phyloP scores from a whole-genome alignment of 1,284 basidiomycete genomes.

The Cutaneotrichosporon arboriforme region DNA sequence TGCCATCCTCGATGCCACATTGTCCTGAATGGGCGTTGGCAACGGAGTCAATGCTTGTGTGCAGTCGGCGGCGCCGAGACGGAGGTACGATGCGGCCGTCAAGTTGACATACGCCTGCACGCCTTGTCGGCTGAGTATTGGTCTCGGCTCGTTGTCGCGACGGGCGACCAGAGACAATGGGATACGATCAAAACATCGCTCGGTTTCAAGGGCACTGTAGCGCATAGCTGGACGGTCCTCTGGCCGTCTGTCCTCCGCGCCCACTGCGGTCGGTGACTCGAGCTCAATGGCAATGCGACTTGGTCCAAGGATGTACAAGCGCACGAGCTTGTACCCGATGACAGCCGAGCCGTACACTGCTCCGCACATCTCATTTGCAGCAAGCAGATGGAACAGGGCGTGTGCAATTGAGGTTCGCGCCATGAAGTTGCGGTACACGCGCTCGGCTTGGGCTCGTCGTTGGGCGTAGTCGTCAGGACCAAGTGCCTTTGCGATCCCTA shows the following conservation, averaged over 20 bases:
- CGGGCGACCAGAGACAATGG: not conserved
- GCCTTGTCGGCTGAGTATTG: not conserved
- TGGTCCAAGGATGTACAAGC: constrained; percentile 2
- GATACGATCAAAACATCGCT: not conserved
- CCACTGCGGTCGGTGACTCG: not conserved
- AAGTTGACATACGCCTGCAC: not conserved
- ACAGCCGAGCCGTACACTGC: not conserved
- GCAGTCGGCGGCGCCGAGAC: constrained; percentile 1
- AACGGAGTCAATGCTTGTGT: not conserved
- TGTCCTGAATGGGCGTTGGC: not conserved
- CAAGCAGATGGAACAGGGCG: constrained; percentile 2
- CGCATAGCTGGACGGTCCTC: not conserved
- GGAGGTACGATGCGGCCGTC: not conserved
- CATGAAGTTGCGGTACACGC: constrained; percentile 1
- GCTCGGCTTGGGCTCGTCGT: not conserved
- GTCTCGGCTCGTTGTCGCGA: not conserved
- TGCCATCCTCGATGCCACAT: not conserved
- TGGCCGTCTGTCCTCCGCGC: not conserved
- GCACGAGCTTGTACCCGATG: not conserved
- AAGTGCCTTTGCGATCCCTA: not conserved
- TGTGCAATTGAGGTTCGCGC: constrained; percentile 1
- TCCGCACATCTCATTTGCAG: constrained; percentile 4
- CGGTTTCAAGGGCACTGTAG: not conserved
- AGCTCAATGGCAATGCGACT: constrained; percentile 3
- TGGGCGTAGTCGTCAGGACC: not conserved